Evolutionary conservation across 164 flowering plant genomes (phyloP), one percentile per base, ranked within the genome.

Genomic region (Platanus orientalis): DNA sequence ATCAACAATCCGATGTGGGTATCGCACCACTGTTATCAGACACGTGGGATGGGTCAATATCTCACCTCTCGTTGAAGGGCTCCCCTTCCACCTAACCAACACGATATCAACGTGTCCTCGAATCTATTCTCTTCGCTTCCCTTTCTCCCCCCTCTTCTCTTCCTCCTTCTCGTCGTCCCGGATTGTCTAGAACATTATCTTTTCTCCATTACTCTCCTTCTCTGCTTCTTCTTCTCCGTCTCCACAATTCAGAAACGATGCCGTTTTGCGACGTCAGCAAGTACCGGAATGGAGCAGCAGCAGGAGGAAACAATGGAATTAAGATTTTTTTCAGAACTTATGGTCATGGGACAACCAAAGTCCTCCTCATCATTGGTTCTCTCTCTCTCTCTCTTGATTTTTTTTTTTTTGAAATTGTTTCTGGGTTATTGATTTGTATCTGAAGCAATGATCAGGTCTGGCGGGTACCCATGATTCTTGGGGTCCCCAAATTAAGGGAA

Each of bases 401-500:
- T 32, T 32, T 32, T 28, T 16, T 23, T 20, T 47, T 27, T 54
- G 1, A 7, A 27, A n/a, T n/a, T n/a, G n/a, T 24, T 48, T 63
- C 28, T 44, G 16, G 7, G 21, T 24, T 32, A 61, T 28, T n/a
- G 10, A 36, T 1, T 7, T 36, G 4, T 36, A 47, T 52, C 32
- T 42, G 28, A 9, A 45, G 49, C 63, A 61, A 54, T 54, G 51
- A 27, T 48, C 79, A 93, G 98, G 98, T 65, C 79, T 95, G 77
- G 99, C 97, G 6, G 94, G 82, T 24, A 89, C 99, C 25, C 97
- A 92, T 64, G 91, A 84, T 7, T 73, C 92, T 0, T 95, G 97
- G 99, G 82, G 79, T 25, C 97, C 99, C 1, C 99, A 95, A 73
- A 82, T 92, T 13, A 77, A 63, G 72, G 92, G 80, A 12, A 68